A percentile compares a stretch with the other conserved stretches of the same genome.
These are phyloP conservation scores for Fusarium longipes DNA, from an alignment of 2,329 filamentous ascomycete species.

Conservation along the genomic window DNA sequence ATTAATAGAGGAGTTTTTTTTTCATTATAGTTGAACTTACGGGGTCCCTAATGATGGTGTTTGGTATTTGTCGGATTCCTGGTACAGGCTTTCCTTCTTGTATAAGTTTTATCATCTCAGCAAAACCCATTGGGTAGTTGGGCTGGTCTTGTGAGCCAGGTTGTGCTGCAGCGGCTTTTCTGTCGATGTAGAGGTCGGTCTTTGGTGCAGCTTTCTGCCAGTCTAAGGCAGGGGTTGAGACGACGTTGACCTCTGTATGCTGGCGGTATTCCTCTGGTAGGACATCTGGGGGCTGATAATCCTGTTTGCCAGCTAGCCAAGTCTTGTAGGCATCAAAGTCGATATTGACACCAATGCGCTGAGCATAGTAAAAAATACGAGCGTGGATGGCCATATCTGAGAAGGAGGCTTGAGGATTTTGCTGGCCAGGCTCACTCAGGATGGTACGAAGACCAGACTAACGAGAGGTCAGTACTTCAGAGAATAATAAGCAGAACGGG, in stretches of 20 bases:
- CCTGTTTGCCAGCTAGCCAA: constrained; percentile 63
- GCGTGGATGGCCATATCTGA: constrained; percentile 72
- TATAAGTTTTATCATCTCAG: constrained; percentile 86
- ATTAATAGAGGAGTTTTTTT: neutral
- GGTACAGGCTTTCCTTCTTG: constrained; percentile 85
- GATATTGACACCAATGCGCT: constrained; percentile 63
- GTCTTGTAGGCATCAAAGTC: constrained; percentile 75
- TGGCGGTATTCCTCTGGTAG: constrained; percentile 51
- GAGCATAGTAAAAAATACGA: constrained; percentile 74
- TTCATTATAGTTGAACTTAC: constrained; percentile 56
- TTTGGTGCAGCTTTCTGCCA: constrained; percentile 65
- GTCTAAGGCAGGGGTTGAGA: constrained; percentile 45
- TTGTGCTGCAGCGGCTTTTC: constrained; percentile 43
- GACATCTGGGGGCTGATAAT: constrained; percentile 51
- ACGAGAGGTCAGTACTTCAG: neutral
- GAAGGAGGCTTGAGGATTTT: constrained; percentile 60
- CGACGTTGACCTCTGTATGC: constrained; percentile 15
- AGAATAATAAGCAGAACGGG: neutral
- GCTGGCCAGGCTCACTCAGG: constrained; percentile 63
- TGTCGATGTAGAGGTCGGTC: constrained; percentile 59
- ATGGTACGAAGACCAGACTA: constrained; percentile 72
- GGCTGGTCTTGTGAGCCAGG: constrained; percentile 60
- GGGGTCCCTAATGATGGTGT: constrained; percentile 78
- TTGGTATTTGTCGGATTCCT: constrained; percentile 87
- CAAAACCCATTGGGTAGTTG: constrained; percentile 84